Conservation (phyloP, 176 grass and related monocot genomes). For the Ananas comosus region DNA sequence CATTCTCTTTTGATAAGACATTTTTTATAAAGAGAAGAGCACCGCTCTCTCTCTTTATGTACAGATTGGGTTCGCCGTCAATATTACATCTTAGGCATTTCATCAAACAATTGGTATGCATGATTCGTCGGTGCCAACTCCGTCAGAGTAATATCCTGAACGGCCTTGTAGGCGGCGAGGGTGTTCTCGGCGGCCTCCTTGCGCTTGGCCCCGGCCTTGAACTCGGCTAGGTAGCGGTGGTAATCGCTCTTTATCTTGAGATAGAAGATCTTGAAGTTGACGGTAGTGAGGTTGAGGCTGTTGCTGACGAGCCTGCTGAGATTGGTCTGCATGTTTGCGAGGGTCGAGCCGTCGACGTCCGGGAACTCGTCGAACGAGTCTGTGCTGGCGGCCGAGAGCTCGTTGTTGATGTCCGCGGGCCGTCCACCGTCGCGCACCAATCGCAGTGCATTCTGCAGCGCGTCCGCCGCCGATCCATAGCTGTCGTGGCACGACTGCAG, state of each 20-base stretch:
- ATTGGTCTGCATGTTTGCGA: conserved; percentile 21
- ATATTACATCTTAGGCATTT: too few species aligned
- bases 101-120: too few species aligned
- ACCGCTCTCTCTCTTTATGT: too few species aligned
- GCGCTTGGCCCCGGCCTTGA: conserved; percentile 63
- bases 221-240: conserved; percentile 95
- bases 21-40: too few species aligned
- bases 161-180: conserved; percentile 69
- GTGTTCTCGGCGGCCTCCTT: conserved; percentile 82
- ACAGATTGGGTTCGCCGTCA: too few species aligned
- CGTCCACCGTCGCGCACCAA: conserved; percentile 24
- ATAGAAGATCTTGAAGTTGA: conserved; percentile 90
- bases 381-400: conserved; percentile 34
- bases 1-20: too few species aligned
- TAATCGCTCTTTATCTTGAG: conserved; percentile 99
- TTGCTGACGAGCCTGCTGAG: conserved; percentile 41
- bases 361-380: conserved; percentile 43
- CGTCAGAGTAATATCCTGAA: conserved; percentile 67
- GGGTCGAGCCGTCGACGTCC: conserved; percentile 27
- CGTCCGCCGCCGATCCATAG: conserved; percentile 37
- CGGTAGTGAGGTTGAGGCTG: conserved; percentile 38
- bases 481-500: conserved; percentile 37
- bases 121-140: conserved; percentile 82
- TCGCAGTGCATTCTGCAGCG: conserved; percentile 10
- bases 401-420: conserved; percentile 29